phyloP scores from a whole-genome alignment of 2,329 filamentous ascomycete species.

The Cladosporium sp. region DNA sequence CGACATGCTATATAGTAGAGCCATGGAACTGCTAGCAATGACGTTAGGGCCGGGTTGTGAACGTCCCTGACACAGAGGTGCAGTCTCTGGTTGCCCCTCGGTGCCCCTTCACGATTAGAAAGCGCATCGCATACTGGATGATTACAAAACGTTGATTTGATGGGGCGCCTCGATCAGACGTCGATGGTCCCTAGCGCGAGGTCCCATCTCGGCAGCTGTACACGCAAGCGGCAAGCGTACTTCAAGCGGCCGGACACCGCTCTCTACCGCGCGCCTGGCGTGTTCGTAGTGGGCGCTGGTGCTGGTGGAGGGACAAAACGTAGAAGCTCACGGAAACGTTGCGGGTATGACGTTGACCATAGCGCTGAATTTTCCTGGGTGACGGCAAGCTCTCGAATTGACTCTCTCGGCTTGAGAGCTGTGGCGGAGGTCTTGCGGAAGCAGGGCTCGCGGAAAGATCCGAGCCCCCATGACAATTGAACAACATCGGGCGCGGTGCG shows the following conservation, averaged over 20 bases:
- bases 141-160: slow-evolving; percentile 17
- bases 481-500: neutral
- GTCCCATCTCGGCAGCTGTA: slow-evolving; percentile 16
- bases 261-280: neutral
- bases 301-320: neutral
- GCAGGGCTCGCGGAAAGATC: neutral
- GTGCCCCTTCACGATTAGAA: slow-evolving; percentile 5
- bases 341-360: slow-evolving; percentile 1
- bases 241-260: slow-evolving; percentile 1
- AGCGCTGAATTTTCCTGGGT: neutral
- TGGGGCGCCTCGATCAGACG: neutral
- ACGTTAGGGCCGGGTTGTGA: slow-evolving; percentile 11
- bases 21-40: slow-evolving; percentile 1
- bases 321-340: slow-evolving; percentile 6
- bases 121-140: slow-evolving; percentile 8
- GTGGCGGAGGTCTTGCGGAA: neutral
- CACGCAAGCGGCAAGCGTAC: neutral
- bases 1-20: slow-evolving; percentile 12
- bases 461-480: neutral
- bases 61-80: neutral
- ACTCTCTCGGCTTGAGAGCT: neutral
- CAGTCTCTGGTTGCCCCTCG: neutral
- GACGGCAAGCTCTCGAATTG: neutral
- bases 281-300: neutral
- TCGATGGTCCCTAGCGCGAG: slow-evolving; percentile 15